phyloP scores from a whole-genome alignment of 2,329 filamentous ascomycete species.

The Fonsecaea multimorphosa region DNA sequence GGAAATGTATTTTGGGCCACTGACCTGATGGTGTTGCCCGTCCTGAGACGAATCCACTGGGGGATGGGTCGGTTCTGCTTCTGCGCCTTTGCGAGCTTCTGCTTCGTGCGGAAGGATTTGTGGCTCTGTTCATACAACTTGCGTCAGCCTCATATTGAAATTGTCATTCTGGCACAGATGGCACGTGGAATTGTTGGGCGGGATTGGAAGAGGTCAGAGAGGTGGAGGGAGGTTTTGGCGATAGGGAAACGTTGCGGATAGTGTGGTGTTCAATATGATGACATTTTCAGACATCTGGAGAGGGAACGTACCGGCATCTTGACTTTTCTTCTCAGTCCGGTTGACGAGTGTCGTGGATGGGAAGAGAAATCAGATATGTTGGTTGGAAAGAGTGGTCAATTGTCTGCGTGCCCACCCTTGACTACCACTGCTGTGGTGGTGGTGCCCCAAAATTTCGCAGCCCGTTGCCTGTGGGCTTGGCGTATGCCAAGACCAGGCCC shows the following conservation, averaged over 20 bases:
- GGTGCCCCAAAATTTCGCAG: conserved; percentile 15
- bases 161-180: background rate
- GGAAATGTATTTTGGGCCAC: conserved; percentile 49
- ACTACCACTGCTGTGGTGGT: background rate
- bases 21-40: conserved; percentile 99
- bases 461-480: conserved; percentile 22
- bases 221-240: background rate
- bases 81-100: conserved; percentile 99
- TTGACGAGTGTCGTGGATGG: conserved; percentile 29
- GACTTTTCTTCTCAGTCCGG: conserved; percentile 46
- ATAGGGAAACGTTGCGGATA: background rate
- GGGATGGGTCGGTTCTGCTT: conserved; percentile 99
- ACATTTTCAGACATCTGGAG: conserved; percentile 18
- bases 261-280: background rate
- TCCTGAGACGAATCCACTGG: conserved; percentile 99
- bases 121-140: conserved; percentile 60
- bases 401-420: background rate
- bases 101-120: conserved; percentile 99
- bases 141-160: too few relatives aligned
- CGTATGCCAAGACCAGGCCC: conserved; percentile 16
- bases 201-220: background rate
- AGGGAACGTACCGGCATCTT: conserved; percentile 63
- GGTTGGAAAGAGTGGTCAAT: background rate
- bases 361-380: background rate
- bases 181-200: background rate